These are phyloP conservation scores for Lasiodiplodia sp. DNA, from an alignment of 2,329 filamentous ascomycete genomes.

Conservation along the genomic window DNA sequence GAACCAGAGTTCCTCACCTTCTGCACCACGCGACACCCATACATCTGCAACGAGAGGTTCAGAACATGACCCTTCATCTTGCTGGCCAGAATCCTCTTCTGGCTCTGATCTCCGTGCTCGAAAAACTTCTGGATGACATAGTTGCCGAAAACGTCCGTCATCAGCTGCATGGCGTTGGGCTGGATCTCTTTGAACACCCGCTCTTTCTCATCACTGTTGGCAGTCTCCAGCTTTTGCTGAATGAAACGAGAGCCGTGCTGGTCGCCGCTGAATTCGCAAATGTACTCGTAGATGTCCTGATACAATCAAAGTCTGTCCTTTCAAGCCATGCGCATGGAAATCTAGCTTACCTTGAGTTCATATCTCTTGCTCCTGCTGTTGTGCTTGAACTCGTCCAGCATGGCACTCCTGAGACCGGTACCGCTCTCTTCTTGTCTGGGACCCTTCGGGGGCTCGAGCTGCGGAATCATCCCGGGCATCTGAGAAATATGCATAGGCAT, in stretches of 20 bases:
- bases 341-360: slow-evolving; percentile 71
- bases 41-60: slow-evolving; percentile 83
- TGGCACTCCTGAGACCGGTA: slow-evolving; percentile 70
- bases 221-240: slow-evolving; percentile 87
- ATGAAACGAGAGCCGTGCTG: slow-evolving; percentile 96
- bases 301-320: not conserved
- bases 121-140: slow-evolving; percentile 99
- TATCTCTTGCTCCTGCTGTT: slow-evolving; percentile 78
- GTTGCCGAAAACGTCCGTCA: slow-evolving; percentile 97
- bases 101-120: slow-evolving; percentile 90
- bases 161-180: slow-evolving; percentile 82
- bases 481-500: slow-evolving; percentile 46
- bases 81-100: slow-evolving; percentile 85
- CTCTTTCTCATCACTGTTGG: slow-evolving; percentile 96
- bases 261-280: slow-evolving; percentile 95
- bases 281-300: slow-evolving; percentile 80
- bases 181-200: slow-evolving; percentile 87
- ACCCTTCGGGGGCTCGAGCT: slow-evolving; percentile 50
- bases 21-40: slow-evolving; percentile 94
- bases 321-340: not conserved
- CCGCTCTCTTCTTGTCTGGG: slow-evolving; percentile 65
- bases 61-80: slow-evolving; percentile 88
- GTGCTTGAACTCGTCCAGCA: slow-evolving; percentile 81
- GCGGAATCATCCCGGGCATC: slow-evolving; percentile 45
- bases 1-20: slow-evolving; percentile 65